Percentiles rank a stretch among this genome's conserved stretches.
Conservation (phyloP, 768 basidiomycete species). For the Pleurotus ostreatus region DNA sequence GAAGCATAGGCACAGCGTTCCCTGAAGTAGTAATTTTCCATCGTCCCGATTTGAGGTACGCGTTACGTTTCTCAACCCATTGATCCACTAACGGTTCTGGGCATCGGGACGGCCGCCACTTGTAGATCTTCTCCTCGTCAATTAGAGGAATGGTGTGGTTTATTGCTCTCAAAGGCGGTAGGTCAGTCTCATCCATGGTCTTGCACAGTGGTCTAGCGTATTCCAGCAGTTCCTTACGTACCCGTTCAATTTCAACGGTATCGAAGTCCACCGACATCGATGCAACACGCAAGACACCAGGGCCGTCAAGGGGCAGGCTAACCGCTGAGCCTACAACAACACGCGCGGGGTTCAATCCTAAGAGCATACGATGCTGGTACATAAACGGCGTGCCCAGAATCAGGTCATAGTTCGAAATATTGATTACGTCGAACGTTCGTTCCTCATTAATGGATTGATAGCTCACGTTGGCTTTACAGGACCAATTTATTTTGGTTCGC, state of each 20-base stretch:
- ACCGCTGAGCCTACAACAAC: constrained; percentile 21
- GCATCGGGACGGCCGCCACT: constrained; percentile 31
- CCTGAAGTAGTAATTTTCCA: constrained; percentile 26
- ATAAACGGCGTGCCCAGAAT: constrained; percentile 38
- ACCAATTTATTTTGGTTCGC: constrained; percentile 28
- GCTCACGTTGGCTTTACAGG: constrained; percentile 17
- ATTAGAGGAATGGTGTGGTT: constrained; percentile 41
- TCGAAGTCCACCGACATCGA: no score
- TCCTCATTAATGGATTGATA: constrained; percentile 31
- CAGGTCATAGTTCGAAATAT: constrained; percentile 34
- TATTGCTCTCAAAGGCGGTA: constrained; percentile 34
- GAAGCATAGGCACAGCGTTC: constrained; percentile 30
- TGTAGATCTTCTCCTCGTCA: constrained; percentile 24
- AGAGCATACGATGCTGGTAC: constrained; percentile 22
- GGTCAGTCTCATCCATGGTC: constrained; percentile 20
- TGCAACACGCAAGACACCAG: neutral
- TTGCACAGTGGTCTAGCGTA: constrained; percentile 23
- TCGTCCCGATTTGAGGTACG: constrained; percentile 22
- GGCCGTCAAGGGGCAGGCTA: constrained; percentile 16
- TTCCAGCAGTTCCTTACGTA: constrained; percentile 13
- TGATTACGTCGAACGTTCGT: constrained; percentile 30
- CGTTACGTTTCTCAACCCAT: constrained; percentile 24
- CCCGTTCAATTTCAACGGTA: constrained; percentile 8
- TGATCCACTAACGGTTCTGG: constrained; percentile 29
- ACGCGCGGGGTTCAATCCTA: constrained; percentile 22